These are phyloP conservation scores for Polytrichum commune DNA, from an alignment of 225 moss, liverwort and hornwort species.

Conservation along the genomic window DNA sequence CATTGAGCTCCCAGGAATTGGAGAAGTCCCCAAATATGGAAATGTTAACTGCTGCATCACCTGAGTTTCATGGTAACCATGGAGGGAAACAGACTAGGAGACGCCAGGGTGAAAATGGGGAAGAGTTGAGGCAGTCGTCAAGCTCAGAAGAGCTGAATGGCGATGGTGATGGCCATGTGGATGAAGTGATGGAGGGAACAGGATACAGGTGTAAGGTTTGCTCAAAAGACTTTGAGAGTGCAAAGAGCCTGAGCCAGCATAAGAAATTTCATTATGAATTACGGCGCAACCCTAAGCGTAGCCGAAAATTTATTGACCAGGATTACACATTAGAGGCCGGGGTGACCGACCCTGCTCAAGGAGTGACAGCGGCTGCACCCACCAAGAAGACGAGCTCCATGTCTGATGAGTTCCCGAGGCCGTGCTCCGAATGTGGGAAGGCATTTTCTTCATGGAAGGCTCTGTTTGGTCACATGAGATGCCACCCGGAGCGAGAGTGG, in stretches of 20 bases:
- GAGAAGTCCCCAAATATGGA: constrained; percentile 18
- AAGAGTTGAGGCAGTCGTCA: constrained; percentile 33
- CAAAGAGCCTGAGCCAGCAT: constrained; percentile 69
- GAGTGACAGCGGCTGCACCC: constrained; percentile 1
- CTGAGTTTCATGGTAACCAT: constrained; percentile 28
- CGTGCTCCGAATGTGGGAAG: constrained; percentile 82
- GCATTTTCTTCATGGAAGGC: constrained; percentile 91
- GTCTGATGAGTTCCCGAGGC: constrained; percentile 43
- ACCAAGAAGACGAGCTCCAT: constrained; percentile 76
- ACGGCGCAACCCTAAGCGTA: constrained; percentile 87
- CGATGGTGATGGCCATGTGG: constrained; percentile 20
- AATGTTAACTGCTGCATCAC: constrained; percentile 18
- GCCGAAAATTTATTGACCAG: constrained; percentile 93
- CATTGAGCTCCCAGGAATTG: constrained; percentile 33
- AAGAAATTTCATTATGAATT: constrained; percentile 83
- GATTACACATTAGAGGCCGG: constrained; percentile 82
- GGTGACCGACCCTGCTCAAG: constrained; percentile 18
- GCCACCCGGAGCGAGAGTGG: constrained; percentile 95
- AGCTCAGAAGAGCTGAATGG: constrained; percentile 52
- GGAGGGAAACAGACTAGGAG: constrained; percentile 28
- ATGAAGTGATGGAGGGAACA: constrained; percentile 54
- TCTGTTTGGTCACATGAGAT: constrained; percentile 97
- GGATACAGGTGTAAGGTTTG: constrained; percentile 66
- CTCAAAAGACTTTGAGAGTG: constrained; percentile 68
- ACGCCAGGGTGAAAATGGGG: constrained; percentile 34